Evolutionary conservation across 2,329 filamentous ascomycete species (phyloP).

Genomic region (Colletotrichum sp.): DNA sequence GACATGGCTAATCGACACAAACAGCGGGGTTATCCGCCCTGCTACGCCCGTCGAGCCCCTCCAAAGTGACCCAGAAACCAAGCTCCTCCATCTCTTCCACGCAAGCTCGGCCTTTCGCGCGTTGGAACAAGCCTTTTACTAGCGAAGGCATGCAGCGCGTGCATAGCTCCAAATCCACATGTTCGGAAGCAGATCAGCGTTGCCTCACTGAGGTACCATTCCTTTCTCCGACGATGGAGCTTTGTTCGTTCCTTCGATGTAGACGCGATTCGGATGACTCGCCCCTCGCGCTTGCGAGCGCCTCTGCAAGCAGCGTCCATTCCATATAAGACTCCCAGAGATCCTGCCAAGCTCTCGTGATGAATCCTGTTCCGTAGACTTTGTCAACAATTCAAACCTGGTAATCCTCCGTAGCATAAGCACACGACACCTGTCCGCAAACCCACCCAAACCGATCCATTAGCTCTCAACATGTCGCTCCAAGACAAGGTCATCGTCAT

Average conservation of each 20-base stretch:
- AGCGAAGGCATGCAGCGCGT: background rate
- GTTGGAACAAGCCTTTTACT: background rate
- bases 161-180: background rate
- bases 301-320: background rate
- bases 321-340: background rate
- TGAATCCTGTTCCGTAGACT: background rate
- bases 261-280: background rate
- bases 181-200: background rate
- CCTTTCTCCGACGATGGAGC: background rate
- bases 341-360: background rate
- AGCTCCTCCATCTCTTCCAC: background rate
- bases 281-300: background rate
- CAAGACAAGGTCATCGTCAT: conserved; percentile 51
- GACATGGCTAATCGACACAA: background rate
- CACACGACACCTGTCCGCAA: background rate
- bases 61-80: background rate
- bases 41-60: background rate
- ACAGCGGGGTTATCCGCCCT: background rate
- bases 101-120: conserved; percentile 11
- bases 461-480: conserved; percentile 30
- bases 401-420: background rate
- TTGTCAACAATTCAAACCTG: too few relatives aligned
- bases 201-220: background rate
- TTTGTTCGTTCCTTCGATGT: background rate
- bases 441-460: background rate